phyloP scores from a whole-genome alignment of 2,329 filamentous ascomycete species.

The Fusarium albosuccineum region DNA sequence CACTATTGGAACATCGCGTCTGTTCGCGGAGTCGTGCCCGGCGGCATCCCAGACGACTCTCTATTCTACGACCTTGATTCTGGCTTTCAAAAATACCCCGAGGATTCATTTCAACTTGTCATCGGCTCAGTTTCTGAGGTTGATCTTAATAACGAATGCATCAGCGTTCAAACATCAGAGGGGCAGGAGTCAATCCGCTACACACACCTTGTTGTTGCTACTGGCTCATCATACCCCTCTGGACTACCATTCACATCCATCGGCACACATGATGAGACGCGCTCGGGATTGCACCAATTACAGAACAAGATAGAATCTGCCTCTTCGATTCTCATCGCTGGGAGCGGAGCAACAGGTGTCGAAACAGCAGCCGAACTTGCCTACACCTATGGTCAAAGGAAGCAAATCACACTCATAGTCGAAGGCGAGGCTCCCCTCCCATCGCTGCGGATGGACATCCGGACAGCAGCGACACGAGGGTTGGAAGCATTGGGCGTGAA shows the following conservation, averaged over 20 bases:
- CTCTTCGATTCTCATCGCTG: background rate
- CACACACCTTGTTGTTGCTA: background rate
- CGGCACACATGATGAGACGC: background rate
- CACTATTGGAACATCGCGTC: constrained; percentile 11
- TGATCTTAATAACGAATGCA: background rate
- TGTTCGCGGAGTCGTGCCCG: constrained; percentile 5
- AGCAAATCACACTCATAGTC: background rate
- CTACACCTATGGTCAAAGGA: background rate
- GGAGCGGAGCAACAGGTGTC: background rate
- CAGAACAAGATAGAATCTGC: background rate
- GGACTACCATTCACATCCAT: background rate
- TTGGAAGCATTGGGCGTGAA: background rate
- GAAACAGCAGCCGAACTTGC: background rate
- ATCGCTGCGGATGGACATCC: background rate
- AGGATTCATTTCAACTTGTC: background rate
- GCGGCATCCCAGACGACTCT: background rate
- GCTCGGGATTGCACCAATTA: background rate
- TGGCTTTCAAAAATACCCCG: background rate
- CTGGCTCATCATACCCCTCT: background rate
- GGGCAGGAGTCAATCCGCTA: background rate
- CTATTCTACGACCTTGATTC: background rate
- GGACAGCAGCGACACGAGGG: background rate
- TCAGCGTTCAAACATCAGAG: background rate
- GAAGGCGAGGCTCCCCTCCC: background rate
- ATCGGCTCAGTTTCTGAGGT: background rate